Conservation (phyloP, 2,329 filamentous ascomycete species). For the Xylariaceae sp. region DNA sequence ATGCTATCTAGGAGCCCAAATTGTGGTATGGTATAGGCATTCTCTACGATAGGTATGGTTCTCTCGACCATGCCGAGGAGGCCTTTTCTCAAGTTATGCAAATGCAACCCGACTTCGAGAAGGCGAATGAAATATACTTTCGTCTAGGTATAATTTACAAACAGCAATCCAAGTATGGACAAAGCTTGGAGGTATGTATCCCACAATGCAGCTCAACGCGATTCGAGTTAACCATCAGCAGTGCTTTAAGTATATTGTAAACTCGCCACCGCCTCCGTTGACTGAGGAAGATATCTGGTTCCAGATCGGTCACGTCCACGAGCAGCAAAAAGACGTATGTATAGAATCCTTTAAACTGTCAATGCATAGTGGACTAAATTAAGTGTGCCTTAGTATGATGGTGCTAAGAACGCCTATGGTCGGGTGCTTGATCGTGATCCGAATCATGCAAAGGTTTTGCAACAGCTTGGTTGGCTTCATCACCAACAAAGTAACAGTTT, state of each 20-base stretch:
- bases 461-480: constrained; percentile 95
- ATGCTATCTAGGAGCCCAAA: constrained; percentile 69
- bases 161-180: constrained; percentile 87
- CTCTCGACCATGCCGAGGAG: constrained; percentile 93
- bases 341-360: constrained; percentile 17
- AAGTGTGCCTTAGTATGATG: constrained; percentile 67
- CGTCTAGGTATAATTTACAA: constrained; percentile 99
- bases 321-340: constrained; percentile 96
- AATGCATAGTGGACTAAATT: constrained; percentile 29
- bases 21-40: constrained; percentile 99
- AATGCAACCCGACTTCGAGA: constrained; percentile 96
- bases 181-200: constrained; percentile 76
- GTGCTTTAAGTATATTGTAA: constrained; percentile 98
- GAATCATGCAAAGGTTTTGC: constrained; percentile 94
- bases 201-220: not conserved
- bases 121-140: constrained; percentile 99
- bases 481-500: constrained; percentile 93
- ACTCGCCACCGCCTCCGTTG: constrained; percentile 81
- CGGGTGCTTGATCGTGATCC: constrained; percentile 91
- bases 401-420: constrained; percentile 85
- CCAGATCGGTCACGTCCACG: constrained; percentile 97
- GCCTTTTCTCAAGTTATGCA: constrained; percentile 98
- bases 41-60: constrained; percentile 92
- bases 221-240: constrained; percentile 37
- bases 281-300: constrained; percentile 99